Base-by-base conservation (phyloP, 2,329 filamentous ascomycete genomes). In the Stagonosporopsis cucurbitacearum region DNA sequence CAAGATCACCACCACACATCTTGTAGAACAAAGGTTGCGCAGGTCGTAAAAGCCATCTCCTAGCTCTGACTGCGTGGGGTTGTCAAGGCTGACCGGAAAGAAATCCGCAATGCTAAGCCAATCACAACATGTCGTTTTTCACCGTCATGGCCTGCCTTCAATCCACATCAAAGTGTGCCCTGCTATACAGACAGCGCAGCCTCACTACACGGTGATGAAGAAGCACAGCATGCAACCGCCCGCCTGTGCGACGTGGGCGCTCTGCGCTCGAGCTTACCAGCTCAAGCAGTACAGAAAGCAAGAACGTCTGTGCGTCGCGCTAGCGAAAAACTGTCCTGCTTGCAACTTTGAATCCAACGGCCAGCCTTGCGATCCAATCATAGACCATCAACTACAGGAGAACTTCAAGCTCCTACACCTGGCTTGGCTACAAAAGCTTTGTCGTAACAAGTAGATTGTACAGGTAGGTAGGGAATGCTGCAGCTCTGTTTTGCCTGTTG, bases 301-400 rank as follows among this genome's bases (percentile, higher is more conserved):
- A n/a, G 6, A 15, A 17, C 12, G 42, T 33, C 42, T 12, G 42
- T 45, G 42, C 44, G 3, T 7, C 39, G 12, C 65, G 42, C 60
- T 66, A 64, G 59, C 63, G 50, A 63, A 68, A 66, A 67, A 60
- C 54, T 66, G 53, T 60, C 64, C 50, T 22, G 15, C 41, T 37
- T 37, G 35, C 35, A 37, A 6, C 7, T 20, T 53, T 54, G 35
- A 51, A 45, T 44, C 17, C 26, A 45, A 40, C 3, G 19, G 41
- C 15, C 30, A 42, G 37, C 15, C 20, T 43, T 26, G 37, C 22
- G 32, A n/a, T 37, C 43, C 26, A 30, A 40, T 56, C 43, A 50
- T 17, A 32, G 7, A 36, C 20, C 1, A 25, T 6, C 40, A 35
- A 45, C 28, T 28, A 28, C 42, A 50, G 22, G 33, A 17, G 19